Base-by-base conservation (phyloP, 2,329 filamentous ascomycete genomes). In the Tympanopsis confertula region DNA sequence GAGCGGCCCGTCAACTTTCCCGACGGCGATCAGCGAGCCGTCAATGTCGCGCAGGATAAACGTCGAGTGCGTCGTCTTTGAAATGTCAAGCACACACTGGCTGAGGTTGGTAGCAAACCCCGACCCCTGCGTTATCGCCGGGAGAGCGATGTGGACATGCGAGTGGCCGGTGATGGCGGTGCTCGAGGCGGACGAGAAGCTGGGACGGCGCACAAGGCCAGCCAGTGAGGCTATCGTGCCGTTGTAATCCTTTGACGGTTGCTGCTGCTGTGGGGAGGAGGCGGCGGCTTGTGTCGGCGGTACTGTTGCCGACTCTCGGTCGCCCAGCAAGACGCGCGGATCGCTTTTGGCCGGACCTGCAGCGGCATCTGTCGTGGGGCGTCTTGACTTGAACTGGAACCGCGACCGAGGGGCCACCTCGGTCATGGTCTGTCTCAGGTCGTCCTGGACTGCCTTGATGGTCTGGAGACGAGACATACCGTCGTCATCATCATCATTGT, bases 1-100 rank as follows among this genome's bases (percentile, higher is more conserved):
- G 5, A 82, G 78, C 0, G 91, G 76, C 0, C 91, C 91, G 29
- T 71, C 68, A 4, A 95, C 82, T 39, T 76, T 74, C 0, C 88
- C 87, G 28, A 81, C 83, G 13, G 95, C 63, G 19, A 98, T 65
- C 14, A 96, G 63, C 36, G 80, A 84, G 32, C 72, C 61, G 19
- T 68, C 65, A 42, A 94, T 74, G 46, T 81, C 69, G 48, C 82
- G 85, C 41, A 94, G 63, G 14, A 60, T 59, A 32, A 77, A 59
- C 20, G 15, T 35, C 1, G 68, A 71, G 24, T 83, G 56, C 19
- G 74, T 74, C 0, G 83, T 78, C 14, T 74, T 67, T 0, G 82
- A 83, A 69, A 94, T 80, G 57, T 94, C 85, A 37, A 94, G 72
- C 5, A 94, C 71, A 54, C 85, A 91, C 38, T 66, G 66, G 1